Base-by-base conservation (phyloP, 495 filamentous ascomycete genomes). In the Penicillium cosmopolitanum region DNA sequence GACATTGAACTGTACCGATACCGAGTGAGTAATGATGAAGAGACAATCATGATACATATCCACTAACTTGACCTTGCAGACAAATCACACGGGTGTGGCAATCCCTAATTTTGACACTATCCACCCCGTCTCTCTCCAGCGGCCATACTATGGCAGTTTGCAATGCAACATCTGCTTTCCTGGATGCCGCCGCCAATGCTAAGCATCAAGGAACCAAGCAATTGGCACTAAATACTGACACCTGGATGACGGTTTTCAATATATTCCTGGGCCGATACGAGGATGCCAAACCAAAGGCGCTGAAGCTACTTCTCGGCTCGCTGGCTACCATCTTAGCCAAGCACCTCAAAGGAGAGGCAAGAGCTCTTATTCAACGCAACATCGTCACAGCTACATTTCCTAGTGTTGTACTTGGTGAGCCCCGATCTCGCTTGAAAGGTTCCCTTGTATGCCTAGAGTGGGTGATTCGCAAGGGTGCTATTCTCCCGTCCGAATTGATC, bases 231-330 rank as follows among this genome's bases (percentile, higher is more conserved):
- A 80, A 80, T 13, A 66, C 83, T 21, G 63, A 68, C 15, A 78
- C 80, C 10, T 90, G 87, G 73, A 63, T 79, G 12, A 74, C 77
- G 44, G 69, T 89, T 4, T 91, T 95, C 66, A 73, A 86, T 13
- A 84, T 89, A 51, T 94, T 86, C 62, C 75, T 96, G 59, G 80
- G 86, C 56, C 88, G 85, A 73, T 91, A 85, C 60, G 89, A 94
- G 61, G 84, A 86, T 62, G 83, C 88, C 36, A 88, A 88, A 57
- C 82, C 87, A 25, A 88, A 92, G 53, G 87, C 90, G 31, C 82
- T 93, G 81, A 86, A 87, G 66, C 87, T 91, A 61, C 78, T 93
- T 0, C 71, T 96, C 47, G 77, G 84, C 62, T 80, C 85, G 44
- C 68, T 90, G 53, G 77, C 77, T 35, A 70, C 75, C 18, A 77